These are phyloP conservation scores for Starmerella stigmatis DNA, from an alignment of 805 yeast genomes.

Conservation along the genomic window DNA sequence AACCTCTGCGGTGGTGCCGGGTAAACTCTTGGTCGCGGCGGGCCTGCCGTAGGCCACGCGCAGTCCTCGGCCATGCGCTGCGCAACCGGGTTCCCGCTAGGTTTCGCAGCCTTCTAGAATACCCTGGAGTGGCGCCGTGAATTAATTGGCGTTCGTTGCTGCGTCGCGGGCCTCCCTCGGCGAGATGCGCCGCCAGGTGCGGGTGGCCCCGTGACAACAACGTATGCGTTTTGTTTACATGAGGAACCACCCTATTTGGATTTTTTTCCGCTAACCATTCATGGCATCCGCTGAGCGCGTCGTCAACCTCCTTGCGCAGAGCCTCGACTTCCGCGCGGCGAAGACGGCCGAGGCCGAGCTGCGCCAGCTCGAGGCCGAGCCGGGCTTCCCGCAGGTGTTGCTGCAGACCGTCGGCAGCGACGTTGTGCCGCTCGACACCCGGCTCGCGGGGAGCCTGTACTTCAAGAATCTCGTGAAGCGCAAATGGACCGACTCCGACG, in stretches of 20 bases:
- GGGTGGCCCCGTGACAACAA: conserved; percentile 6
- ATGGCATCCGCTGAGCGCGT: conserved; percentile 16
- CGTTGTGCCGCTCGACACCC: conserved; percentile 42
- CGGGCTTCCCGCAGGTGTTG: conserved; percentile 67
- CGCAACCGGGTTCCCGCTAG: no score
- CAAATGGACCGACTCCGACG: conserved; percentile 85
- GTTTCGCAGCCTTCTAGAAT: no score
- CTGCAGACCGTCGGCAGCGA: conserved; percentile 66
- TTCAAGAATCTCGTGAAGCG: conserved; percentile 80
- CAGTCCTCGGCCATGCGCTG: no score
- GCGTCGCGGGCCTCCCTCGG: no score
- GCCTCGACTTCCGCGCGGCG: conserved; percentile 26
- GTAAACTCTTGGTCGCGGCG: no score
- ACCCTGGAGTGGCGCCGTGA: no score
- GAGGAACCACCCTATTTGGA: not conserved
- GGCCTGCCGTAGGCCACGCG: no score
- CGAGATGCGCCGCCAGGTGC: no score
- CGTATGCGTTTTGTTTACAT: conserved; percentile 2
- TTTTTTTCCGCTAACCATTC: not conserved
- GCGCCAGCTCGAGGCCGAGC: conserved; percentile 48
- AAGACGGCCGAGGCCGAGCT: conserved; percentile 45
- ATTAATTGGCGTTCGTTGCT: no score
- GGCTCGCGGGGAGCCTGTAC: conserved; percentile 82
- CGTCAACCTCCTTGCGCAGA: conserved; percentile 27
- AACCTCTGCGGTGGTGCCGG: no score